Evolutionary conservation across 306 rosid genomes (phyloP).

Genomic region (Echinosophora koreensis): DNA sequence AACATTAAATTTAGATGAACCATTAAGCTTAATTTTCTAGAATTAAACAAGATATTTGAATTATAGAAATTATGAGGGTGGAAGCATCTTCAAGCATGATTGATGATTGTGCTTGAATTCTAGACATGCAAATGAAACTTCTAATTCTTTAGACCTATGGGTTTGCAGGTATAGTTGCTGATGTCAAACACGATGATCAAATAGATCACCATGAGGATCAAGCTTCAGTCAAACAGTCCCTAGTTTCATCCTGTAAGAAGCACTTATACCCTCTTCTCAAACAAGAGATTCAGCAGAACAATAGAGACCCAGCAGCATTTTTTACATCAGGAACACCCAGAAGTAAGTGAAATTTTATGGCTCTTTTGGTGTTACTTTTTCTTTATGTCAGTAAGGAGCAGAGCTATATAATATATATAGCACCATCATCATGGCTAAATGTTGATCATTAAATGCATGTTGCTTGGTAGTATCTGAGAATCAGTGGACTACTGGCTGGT

Average conservation of each 20-base stretch:
- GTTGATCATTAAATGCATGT: slow-evolving; percentile 5
- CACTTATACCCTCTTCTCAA: slow-evolving; percentile 65
- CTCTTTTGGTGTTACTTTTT: neutral
- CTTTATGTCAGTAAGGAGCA: neutral
- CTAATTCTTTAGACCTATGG: slow-evolving; percentile 23
- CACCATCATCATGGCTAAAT: neutral
- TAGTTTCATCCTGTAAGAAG: slow-evolving; percentile 69
- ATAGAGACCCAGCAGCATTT: slow-evolving; percentile 33
- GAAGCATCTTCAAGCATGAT: neutral
- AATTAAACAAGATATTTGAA: neutral
- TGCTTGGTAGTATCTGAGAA: slow-evolving; percentile 52
- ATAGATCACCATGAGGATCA: slow-evolving; percentile 64
- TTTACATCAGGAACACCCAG: slow-evolving; percentile 45
- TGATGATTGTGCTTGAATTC: neutral
- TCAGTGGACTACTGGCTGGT: slow-evolving; percentile 80
- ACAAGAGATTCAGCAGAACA: slow-evolving; percentile 61
- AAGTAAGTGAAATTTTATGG: slow-evolving; percentile 44
- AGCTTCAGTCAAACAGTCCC: slow-evolving; percentile 63
- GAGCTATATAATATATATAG: neutral
- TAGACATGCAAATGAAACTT: slow-evolving; percentile 10
- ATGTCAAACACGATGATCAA: slow-evolving; percentile 63
- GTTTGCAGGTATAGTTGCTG: slow-evolving; percentile 69
- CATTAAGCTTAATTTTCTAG: neutral
- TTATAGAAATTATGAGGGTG: neutral
- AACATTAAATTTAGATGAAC: neutral